A percentile compares a stretch with the other conserved stretches of the same genome.
These are phyloP conservation scores for Prunus fruticosa DNA, from an alignment of 306 rosid species.

Conservation along the genomic window DNA sequence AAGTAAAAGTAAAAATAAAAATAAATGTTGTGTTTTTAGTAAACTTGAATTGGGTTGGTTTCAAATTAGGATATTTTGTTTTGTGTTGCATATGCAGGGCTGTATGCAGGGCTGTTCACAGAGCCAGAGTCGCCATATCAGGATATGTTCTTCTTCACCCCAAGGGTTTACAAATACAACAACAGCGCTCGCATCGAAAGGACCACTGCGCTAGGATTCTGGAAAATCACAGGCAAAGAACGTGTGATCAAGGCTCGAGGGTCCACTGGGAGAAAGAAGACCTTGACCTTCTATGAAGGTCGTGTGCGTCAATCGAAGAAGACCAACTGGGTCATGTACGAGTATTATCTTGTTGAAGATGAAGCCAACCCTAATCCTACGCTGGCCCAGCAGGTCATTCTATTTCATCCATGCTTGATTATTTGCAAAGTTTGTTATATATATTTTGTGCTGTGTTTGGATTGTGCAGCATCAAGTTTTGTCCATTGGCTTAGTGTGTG, in stretches of 20 bases:
- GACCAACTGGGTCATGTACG: constrained; percentile 65
- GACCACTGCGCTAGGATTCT: constrained; percentile 45
- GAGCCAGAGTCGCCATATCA: constrained; percentile 23
- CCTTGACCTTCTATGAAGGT: constrained; percentile 47
- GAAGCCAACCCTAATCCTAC: neutral
- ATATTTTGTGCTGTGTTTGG: neutral
- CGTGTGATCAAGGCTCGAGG: constrained; percentile 28
- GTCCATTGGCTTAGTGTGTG: too few species aligned
- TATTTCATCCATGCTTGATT: too few species aligned
- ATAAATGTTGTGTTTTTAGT: neutral
- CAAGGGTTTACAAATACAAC: constrained; percentile 30
- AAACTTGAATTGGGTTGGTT: neutral
- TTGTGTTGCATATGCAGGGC: neutral
- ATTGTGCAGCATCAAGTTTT: neutral
- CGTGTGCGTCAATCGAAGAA: constrained; percentile 22
- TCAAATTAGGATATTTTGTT: too few species aligned
- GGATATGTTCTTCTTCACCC: constrained; percentile 61
- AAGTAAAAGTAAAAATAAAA: too few species aligned
- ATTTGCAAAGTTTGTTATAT: neutral
- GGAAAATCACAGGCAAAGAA: constrained; percentile 66
- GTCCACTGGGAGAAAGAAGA: constrained; percentile 57
- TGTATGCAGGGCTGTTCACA: neutral
- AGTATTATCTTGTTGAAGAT: constrained; percentile 30
- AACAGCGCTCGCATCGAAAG: constrained; percentile 42
- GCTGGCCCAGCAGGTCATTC: constrained; percentile 9